Percentiles rank a stretch among this genome's conserved stretches.
Evolutionary conservation across 1,139 yeast genomes (phyloP).

Genomic region (Saccharomyces pastorianus): DNA sequence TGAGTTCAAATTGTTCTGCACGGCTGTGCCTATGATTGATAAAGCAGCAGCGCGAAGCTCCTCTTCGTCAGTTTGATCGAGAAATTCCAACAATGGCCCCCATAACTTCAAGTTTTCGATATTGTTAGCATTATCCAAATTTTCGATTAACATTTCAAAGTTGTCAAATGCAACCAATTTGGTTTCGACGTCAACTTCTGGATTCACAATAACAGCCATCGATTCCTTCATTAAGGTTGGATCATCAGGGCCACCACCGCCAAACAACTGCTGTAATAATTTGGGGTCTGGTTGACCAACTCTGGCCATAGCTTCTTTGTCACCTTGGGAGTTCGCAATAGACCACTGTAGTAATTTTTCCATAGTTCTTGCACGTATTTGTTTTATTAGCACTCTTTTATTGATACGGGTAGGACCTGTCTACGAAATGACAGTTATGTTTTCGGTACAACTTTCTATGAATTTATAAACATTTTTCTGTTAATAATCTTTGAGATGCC

Average conservation of each 20-base stretch:
- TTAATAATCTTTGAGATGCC: background rate
- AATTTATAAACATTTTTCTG: background rate
- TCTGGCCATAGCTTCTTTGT: slow-evolving; percentile 51
- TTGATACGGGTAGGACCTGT: no score
- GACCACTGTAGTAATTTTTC: slow-evolving; percentile 91
- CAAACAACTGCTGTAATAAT: slow-evolving; percentile 67
- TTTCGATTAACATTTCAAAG: slow-evolving; percentile 89
- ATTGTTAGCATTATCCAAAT: slow-evolving; percentile 89
- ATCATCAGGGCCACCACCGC: slow-evolving; percentile 68
- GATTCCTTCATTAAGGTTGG: slow-evolving; percentile 77
- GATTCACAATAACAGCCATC: slow-evolving; percentile 51
- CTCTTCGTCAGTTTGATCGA: slow-evolving; percentile 36
- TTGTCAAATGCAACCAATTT: slow-evolving; percentile 78
- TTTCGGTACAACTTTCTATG: background rate
- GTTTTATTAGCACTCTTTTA: background rate
- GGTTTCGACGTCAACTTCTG: slow-evolving; percentile 54
- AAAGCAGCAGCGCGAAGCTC: slow-evolving; percentile 53
- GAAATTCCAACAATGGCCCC: slow-evolving; percentile 53
- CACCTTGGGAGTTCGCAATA: slow-evolving; percentile 65
- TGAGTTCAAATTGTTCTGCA: slow-evolving; percentile 74
- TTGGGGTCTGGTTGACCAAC: slow-evolving; percentile 72
- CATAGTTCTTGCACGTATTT: slow-evolving; percentile 39
- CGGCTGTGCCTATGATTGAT: slow-evolving; percentile 82
- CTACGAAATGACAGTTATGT: background rate
- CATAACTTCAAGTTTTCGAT: slow-evolving; percentile 77